Evolutionary conservation across 164 flowering plant genomes (phyloP), one percentile per base, ranked within the genome.

Genomic region (Dillenia turbinata): DNA sequence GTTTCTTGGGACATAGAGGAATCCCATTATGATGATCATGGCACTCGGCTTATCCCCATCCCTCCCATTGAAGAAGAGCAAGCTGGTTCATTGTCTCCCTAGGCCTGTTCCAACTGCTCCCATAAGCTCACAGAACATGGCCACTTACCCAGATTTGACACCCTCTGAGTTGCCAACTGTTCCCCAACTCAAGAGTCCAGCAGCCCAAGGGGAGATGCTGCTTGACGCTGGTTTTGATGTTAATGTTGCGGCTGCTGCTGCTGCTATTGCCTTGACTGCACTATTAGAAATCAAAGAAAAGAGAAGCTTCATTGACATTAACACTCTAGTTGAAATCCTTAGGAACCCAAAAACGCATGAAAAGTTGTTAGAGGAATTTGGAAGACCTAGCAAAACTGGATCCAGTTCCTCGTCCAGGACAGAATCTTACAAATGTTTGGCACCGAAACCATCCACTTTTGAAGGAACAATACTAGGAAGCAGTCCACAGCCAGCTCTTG

Each of bases 321-420:
- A 64, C 43, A 40, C 56, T 12, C 60, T 64, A 6, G 24, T 47
- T 26, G 56, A 64, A 55, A 64, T 64, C n/a, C 60, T 64, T 44
- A 64, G 47, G 40, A 51, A 55, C 11, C 67, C 67, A 12, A 46
- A 64, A 64, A 24, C 46, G 67, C 13, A 22, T 13, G 60, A 47
- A 47, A 56, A 9, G 14, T 49, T 54, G 60, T 15, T 40, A 12
- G 19, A 14, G 7, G 57, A 16, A 13, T 51, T 12, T 2, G 63
- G 63, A 0, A 1, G 51, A 14, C 12, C 45, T 48, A 4, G 9
- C 10, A 49, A 22, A 8, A 19, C 33, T 14, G 54, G 9, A 51
- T 13, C 14, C 8, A 17, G 22, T 17, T 44, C 65, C 43, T 14
- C 12, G 2, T 47, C 63, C 47, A 14, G 46, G 2, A 2, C 12